Conservation (phyloP, 805 yeast genomes). For the Lachancea fermentati region DNA sequence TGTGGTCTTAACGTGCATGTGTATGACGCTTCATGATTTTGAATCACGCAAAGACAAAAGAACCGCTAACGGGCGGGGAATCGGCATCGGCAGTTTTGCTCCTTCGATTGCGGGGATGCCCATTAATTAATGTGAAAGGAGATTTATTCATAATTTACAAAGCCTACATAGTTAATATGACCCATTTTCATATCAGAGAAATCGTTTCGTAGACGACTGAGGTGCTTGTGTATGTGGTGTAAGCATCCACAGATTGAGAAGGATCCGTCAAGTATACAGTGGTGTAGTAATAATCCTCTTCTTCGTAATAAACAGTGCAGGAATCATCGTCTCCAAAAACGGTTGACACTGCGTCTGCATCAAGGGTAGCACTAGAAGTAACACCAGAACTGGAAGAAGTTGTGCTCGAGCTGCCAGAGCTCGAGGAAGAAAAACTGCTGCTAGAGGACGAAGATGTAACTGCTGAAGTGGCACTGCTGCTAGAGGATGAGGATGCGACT, state of each 20-base stretch:
- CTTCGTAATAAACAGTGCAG: conserved; percentile 23
- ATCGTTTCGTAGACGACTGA: conserved; percentile 23
- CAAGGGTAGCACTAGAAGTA: conserved; percentile 2
- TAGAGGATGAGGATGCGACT: neutral
- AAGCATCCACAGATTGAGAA: conserved; percentile 30
- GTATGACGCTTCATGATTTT: conserved; percentile 29
- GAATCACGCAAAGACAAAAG: conserved; percentile 31
- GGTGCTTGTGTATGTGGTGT: conserved; percentile 32
- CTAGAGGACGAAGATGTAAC: conserved; percentile 8
- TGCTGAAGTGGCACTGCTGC: conserved; percentile 3
- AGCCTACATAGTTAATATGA: neutral
- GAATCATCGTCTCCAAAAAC: conserved; percentile 18
- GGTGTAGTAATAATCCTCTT: conserved; percentile 27
- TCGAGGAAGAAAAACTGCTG: conserved; percentile 7
- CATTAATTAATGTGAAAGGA: too few species aligned
- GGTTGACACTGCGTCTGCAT: conserved; percentile 1
- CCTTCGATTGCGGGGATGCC: too few species aligned
- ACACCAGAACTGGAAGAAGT: conserved; percentile 5
- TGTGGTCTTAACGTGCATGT: conserved; percentile 30
- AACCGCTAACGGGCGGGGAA: neutral
- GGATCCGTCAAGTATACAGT: conserved; percentile 27
- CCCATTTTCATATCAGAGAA: too few species aligned
- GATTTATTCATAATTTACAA: neutral
- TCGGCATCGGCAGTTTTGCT: too few species aligned
- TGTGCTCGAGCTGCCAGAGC: conserved; percentile 6